Base-by-base conservation (phyloP, 805 yeast species). In the Phaffomyces opuntiae region DNA sequence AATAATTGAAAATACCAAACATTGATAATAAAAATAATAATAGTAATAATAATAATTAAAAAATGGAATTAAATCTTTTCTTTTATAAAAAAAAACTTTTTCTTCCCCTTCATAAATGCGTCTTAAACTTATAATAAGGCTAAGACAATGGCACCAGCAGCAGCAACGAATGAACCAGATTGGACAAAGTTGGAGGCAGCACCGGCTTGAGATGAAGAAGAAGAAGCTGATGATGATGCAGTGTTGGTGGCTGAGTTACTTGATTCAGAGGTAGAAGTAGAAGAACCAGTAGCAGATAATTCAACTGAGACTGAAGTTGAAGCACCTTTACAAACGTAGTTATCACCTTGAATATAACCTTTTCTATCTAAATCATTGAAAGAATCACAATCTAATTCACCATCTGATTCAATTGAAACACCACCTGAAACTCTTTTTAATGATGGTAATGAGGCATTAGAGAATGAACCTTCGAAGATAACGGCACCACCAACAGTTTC, bases 291-390 rank as follows among this genome's bases (percentile, higher is more conserved):
- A 36, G 66, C 39, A 41, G 65, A 50, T 48, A 64, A 54, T 39
- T 65, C 59, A 48, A 69, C 63, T 36, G 82, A 69, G 45, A 80
- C 67, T 31, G 78, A 66, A 21, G 72, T 60, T 41, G 77, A 64
- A 54, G 81, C 81, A 67, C 81, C 85, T 57, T 75, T 74, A 74
- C 95, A 86, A 60, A 68, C 75, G 74, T 80, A 90, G 59, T 80
- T 73, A 74, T 87, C 88, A 79, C 99, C 99, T 73, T 82, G 88
- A 68, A 93, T 81, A 65, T 77, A 86, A 70, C 95, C 95, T 59
- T 76, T 74, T 62, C 72, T 67, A 77, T 87, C 81, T 64, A 87
- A 77, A 45, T 67, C 60, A 67, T 84, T 77, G 74, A 90, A 87
- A 45, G 75, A 72, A 51, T 74, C 66, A 80, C 99, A 93, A 70